Evolutionary conservation across 495 filamentous ascomycete species (phyloP).

Genomic region (Hyaloscypha bicolor): DNA sequence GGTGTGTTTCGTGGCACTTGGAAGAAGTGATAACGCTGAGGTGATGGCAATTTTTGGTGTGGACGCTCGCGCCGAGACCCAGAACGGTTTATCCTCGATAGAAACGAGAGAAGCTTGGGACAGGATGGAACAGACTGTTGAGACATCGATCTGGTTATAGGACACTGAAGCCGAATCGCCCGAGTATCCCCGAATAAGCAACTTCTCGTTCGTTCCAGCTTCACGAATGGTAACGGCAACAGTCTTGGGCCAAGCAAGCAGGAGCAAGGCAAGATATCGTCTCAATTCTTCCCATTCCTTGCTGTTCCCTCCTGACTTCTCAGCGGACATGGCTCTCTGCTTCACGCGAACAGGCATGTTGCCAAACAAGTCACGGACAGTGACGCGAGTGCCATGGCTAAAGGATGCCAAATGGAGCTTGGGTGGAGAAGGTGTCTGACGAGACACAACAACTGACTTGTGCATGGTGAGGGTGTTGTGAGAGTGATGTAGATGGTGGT

Average conservation of each 20-base stretch:
- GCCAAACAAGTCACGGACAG: constrained; percentile 86
- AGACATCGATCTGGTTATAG: constrained; percentile 22
- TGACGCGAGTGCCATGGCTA: constrained; percentile 75
- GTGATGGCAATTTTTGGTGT: constrained; percentile 58
- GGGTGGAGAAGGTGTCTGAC: constrained; percentile 64
- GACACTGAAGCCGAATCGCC: not conserved
- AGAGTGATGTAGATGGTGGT: constrained; percentile 60
- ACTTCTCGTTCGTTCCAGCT: constrained; percentile 23
- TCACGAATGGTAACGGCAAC: constrained; percentile 50
- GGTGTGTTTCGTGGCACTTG: constrained; percentile 67
- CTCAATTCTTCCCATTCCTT: constrained; percentile 70
- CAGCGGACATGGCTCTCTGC: constrained; percentile 57
- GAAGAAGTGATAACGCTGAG: constrained; percentile 70
- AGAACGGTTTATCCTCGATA: constrained; percentile 51
- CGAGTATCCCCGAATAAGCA: constrained; percentile 11
- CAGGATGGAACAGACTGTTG: constrained; percentile 57
- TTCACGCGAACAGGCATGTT: constrained; percentile 97
- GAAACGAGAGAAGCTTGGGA: constrained; percentile 64
- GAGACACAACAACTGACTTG: constrained; percentile 67
- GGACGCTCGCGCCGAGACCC: constrained; percentile 70
- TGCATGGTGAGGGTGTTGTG: constrained; percentile 75
- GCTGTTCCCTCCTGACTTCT: constrained; percentile 40
- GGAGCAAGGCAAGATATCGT: constrained; percentile 57
- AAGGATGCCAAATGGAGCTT: constrained; percentile 59
- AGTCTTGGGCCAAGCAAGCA: constrained; percentile 63